phyloP scores from a whole-genome alignment of 176 grass and related monocot genomes.

The Coix lacrymajobi region DNA sequence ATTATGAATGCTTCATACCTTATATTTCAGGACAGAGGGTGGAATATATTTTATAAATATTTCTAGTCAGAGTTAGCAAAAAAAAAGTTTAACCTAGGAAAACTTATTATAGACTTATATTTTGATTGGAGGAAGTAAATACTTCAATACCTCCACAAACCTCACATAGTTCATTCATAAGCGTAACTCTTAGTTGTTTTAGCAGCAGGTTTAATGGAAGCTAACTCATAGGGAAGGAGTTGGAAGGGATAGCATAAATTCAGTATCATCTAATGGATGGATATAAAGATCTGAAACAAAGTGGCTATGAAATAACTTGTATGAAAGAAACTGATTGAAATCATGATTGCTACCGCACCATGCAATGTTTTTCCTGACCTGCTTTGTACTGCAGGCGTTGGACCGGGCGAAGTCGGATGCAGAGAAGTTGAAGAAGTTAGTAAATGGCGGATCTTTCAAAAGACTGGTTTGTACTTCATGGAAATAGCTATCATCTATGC shows the following conservation, averaged over 20 bases:
- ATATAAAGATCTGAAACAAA: not conserved
- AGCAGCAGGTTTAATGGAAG: not conserved
- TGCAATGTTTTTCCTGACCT: not conserved
- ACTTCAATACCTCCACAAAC: not conserved
- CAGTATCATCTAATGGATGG: not conserved
- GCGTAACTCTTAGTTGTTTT: constrained; percentile 11
- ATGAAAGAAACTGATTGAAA: not conserved
- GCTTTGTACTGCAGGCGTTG: constrained; percentile 47
- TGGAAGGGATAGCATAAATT: not conserved
- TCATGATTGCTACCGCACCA: not conserved
- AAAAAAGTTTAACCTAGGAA: not conserved
- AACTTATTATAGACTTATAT: not conserved
- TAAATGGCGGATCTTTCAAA: constrained; percentile 55
- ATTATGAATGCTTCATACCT: not conserved
- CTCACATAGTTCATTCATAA: not conserved
- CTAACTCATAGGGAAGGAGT: not conserved
- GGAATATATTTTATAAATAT: not conserved
- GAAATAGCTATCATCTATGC: not conserved
- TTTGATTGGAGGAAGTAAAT: not conserved
- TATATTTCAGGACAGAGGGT: not conserved
- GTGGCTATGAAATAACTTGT: not conserved
- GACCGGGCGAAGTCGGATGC: constrained; percentile 91
- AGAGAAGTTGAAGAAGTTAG: constrained; percentile 82
- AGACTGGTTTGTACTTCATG: constrained; percentile 59
- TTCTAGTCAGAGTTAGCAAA: not conserved